These are phyloP conservation scores for Mucor lusitanicus DNA, from an alignment of 371 early-diverging fungal genomes.

Conservation along the genomic window DNA sequence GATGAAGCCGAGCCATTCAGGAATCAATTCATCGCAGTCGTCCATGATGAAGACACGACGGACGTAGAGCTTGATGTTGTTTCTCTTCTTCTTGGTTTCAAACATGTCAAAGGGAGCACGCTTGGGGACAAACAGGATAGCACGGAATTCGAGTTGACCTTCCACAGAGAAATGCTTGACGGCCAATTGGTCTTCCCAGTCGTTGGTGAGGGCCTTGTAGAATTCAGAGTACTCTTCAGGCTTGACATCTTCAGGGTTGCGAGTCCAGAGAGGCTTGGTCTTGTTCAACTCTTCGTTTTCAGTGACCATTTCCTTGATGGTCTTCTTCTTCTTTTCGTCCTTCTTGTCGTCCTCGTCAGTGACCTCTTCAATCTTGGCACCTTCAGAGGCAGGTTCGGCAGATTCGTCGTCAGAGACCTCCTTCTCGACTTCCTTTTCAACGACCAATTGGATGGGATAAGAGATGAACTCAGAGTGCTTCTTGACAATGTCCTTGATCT, in stretches of 20 bases:
- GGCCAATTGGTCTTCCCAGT: conserved; percentile 67
- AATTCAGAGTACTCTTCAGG: conserved; percentile 79
- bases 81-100: conserved; percentile 67
- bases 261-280: conserved; percentile 89
- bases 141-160: conserved; percentile 80
- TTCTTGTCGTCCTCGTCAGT: conserved; percentile 75
- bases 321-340: conserved; percentile 66
- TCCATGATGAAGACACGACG: conserved; percentile 90
- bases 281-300: conserved; percentile 64
- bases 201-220: conserved; percentile 82
- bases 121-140: conserved; percentile 82
- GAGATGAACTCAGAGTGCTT: conserved; percentile 85
- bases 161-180: conserved; percentile 82
- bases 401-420: conserved; percentile 85
- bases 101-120: conserved; percentile 67
- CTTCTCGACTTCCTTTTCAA: conserved; percentile 70
- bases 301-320: conserved; percentile 61
- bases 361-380: conserved; percentile 61
- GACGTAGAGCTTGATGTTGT: conserved; percentile 86
- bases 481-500: conserved; percentile 68
- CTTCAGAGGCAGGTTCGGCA: conserved; percentile 62
- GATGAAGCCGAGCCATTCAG: conserved; percentile 61
- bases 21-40: conserved; percentile 71
- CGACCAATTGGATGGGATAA: conserved; percentile 56
- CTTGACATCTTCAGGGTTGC: conserved; percentile 71